phyloP scores from a whole-genome alignment of 495 filamentous ascomycete species.

The Aspergillus indologenus region DNA sequence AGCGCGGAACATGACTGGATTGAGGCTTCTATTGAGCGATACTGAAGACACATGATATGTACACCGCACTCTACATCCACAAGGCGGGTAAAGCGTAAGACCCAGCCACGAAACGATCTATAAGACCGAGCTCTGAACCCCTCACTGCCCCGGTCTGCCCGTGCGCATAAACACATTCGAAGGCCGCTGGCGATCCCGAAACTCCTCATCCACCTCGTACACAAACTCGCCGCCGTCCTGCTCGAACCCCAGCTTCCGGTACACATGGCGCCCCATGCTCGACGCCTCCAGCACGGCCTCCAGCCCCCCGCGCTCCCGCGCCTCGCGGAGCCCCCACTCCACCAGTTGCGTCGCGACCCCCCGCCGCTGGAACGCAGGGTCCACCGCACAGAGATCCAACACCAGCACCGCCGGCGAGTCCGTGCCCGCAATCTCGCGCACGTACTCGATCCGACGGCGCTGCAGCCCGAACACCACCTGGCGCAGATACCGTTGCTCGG shows the following conservation, averaged over 20 bases:
- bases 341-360: slow-evolving; percentile 38
- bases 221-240: slow-evolving; percentile 29
- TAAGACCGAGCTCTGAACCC: background rate
- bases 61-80: background rate
- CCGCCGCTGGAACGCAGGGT: slow-evolving; percentile 37
- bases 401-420: slow-evolving; percentile 33
- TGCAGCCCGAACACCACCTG: slow-evolving; percentile 31
- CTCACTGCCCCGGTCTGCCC: background rate
- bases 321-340: slow-evolving; percentile 41
- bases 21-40: no score
- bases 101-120: no score
- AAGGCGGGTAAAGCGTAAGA: no score
- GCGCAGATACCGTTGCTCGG: slow-evolving; percentile 35
- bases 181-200: slow-evolving; percentile 21
- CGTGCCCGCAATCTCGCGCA: slow-evolving; percentile 24
- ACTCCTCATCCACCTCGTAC: slow-evolving; percentile 38
- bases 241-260: slow-evolving; percentile 36
- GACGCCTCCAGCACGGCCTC: slow-evolving; percentile 41
- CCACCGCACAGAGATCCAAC: slow-evolving; percentile 38
- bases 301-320: slow-evolving; percentile 32
- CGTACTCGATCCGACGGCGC: slow-evolving; percentile 28
- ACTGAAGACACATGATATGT: no score
- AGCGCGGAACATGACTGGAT: no score
- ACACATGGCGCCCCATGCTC: slow-evolving; percentile 42
- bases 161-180: slow-evolving; percentile 40